A percentile compares a stretch with the other conserved stretches of the same genome.
These are phyloP conservation scores for Penicillium sp. DNA, from an alignment of 2,329 filamentous ascomycete genomes.

Conservation along the genomic window DNA sequence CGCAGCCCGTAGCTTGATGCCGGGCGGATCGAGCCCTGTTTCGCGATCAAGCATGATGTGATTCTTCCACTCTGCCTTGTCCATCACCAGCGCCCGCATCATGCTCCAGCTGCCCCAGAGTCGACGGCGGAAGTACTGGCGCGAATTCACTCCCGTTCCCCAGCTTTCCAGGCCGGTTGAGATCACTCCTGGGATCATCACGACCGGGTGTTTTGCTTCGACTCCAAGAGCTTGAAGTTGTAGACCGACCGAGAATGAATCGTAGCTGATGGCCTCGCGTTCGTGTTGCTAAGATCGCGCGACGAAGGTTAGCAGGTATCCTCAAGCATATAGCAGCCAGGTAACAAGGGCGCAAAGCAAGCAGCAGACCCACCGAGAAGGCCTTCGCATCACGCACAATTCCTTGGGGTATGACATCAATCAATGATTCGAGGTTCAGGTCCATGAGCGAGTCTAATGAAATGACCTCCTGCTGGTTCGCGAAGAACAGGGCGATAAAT, in stretches of 20 bases:
- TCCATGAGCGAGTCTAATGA: slow-evolving; percentile 72
- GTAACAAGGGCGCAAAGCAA: background rate
- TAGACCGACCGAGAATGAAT: slow-evolving; percentile 88
- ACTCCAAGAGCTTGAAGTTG: slow-evolving; percentile 82
- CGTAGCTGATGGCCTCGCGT: slow-evolving; percentile 84
- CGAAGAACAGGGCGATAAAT: slow-evolving; percentile 85
- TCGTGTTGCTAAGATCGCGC: slow-evolving; percentile 65
- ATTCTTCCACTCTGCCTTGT: slow-evolving; percentile 91
- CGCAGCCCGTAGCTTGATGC: slow-evolving; percentile 85
- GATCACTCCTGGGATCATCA: slow-evolving; percentile 98
- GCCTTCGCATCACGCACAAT: slow-evolving; percentile 85
- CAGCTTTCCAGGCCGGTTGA: slow-evolving; percentile 96
- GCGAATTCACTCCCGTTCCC: slow-evolving; percentile 82
- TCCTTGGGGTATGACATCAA: slow-evolving; percentile 85
- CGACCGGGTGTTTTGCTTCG: slow-evolving; percentile 78
- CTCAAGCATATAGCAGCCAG: background rate
- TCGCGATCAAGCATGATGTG: slow-evolving; percentile 96
- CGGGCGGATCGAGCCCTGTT: slow-evolving; percentile 87
- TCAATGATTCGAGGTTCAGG: slow-evolving; percentile 77
- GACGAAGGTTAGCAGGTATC: slow-evolving; percentile 10
- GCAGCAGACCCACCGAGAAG: slow-evolving; percentile 63
- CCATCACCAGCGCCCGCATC: slow-evolving; percentile 91
- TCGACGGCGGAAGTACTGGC: slow-evolving; percentile 89
- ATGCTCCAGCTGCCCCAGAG: slow-evolving; percentile 99
- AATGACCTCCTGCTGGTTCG: slow-evolving; percentile 84